Percentiles rank a stretch among this genome's conserved stretches.
Evolutionary conservation across 2,329 filamentous ascomycete species (phyloP).

Genomic region (Xylariomycetidae sp.): DNA sequence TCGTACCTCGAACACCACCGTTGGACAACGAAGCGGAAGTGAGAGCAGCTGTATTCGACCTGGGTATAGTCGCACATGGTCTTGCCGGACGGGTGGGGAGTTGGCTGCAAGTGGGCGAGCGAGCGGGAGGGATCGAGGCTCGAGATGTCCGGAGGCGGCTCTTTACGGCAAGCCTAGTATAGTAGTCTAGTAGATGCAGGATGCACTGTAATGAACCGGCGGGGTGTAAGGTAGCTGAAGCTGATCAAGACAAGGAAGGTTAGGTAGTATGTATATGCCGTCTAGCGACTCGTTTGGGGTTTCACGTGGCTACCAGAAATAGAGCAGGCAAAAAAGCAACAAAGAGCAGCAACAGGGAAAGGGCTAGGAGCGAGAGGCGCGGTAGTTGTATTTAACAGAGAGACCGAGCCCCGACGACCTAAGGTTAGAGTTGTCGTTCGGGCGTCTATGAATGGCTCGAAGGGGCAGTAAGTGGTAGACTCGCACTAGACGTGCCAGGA

Average conservation of each 20-base stretch:
- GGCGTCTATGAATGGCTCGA: no score
- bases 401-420: no score
- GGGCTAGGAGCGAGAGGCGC: no score
- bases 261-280: background rate
- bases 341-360: no score
- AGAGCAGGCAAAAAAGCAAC: no score
- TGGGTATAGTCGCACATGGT: conserved; percentile 29
- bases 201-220: background rate
- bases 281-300: background rate
- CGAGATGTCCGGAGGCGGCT: background rate
- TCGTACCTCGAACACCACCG: conserved; percentile 28
- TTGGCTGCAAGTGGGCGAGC: background rate
- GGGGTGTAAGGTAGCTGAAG: background rate
- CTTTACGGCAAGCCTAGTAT: no score
- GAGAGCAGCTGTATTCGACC: conserved; percentile 29
- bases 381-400: no score
- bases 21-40: conserved; percentile 26
- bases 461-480: no score
- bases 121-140: background rate
- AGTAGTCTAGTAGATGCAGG: no score
- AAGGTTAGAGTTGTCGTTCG: no score
- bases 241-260: background rate
- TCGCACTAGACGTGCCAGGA: no score
- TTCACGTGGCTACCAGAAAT: background rate
- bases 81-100: background rate